phyloP scores from a whole-genome alignment of 164 flowering plant species.

The Pachysandra terminalis region DNA sequence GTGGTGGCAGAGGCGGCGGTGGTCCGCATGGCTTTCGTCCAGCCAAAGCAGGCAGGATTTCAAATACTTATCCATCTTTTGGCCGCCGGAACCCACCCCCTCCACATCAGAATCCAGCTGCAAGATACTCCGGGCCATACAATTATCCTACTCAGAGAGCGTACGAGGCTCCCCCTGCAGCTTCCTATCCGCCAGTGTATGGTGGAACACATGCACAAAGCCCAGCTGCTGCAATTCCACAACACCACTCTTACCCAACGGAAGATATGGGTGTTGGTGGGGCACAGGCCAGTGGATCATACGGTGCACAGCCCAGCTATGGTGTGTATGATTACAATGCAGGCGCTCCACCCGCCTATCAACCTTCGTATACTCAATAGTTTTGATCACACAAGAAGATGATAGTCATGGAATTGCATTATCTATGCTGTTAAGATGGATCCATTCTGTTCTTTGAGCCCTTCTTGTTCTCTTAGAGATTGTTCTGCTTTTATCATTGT shows the following conservation, averaged over 20 bases:
- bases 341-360: constrained; percentile 31
- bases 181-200: constrained; percentile 33
- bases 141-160: constrained; percentile 35
- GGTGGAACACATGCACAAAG: constrained; percentile 31
- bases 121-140: constrained; percentile 34
- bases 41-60: constrained; percentile 34
- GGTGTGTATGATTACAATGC: constrained; percentile 37
- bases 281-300: constrained; percentile 23
- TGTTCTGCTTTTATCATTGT: too few species aligned
- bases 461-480: too few species aligned
- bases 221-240: constrained; percentile 33
- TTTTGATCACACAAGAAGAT: too few species aligned
- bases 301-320: constrained; percentile 32
- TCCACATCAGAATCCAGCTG: constrained; percentile 32
- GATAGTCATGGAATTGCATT: too few species aligned
- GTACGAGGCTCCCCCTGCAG: constrained; percentile 31
- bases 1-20: constrained; percentile 33
- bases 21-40: constrained; percentile 32
- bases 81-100: constrained; percentile 33
- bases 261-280: constrained; percentile 30
- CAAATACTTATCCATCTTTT: constrained; percentile 28
- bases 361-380: constrained; percentile 33
- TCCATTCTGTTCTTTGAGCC: too few species aligned
- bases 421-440: too few species aligned
- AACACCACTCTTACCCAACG: constrained; percentile 28